Percentiles rank a stretch among this genome's conserved stretches.
These are phyloP conservation scores for Paraconiothyrium sp. DNA, from an alignment of 2,329 filamentous ascomycete genomes.

Conservation along the genomic window DNA sequence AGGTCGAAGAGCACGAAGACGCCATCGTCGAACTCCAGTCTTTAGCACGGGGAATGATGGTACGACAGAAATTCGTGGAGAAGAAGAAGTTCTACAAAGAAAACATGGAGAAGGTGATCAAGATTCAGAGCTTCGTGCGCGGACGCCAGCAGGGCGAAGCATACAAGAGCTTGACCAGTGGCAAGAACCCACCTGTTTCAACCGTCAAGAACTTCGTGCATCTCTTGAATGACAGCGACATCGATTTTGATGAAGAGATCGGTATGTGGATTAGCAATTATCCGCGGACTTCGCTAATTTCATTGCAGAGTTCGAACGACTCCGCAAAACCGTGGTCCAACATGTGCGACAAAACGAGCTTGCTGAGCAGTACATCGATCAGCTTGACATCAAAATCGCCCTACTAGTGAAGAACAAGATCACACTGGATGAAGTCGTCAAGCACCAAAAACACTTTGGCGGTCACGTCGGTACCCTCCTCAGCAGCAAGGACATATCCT, in stretches of 20 bases:
- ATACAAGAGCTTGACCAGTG: constrained; percentile 95
- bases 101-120: constrained; percentile 99
- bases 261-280: constrained; percentile 41
- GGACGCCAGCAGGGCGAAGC: constrained; percentile 96
- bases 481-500: constrained; percentile 87
- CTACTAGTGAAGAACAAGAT: constrained; percentile 99
- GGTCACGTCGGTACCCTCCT: constrained; percentile 86
- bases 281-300: constrained; percentile 27
- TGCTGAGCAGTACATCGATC: constrained; percentile 96
- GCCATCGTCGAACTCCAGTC: constrained; percentile 78
- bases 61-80: constrained; percentile 79
- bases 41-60: constrained; percentile 74
- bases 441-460: constrained; percentile 95
- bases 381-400: constrained; percentile 98
- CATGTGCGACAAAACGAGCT: constrained; percentile 97
- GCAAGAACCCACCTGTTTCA: constrained; percentile 95
- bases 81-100: constrained; percentile 90
- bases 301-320: constrained; percentile 80
- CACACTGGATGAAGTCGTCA: constrained; percentile 95
- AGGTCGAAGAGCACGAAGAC: constrained; percentile 86
- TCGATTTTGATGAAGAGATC: constrained; percentile 98
- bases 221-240: constrained; percentile 95
- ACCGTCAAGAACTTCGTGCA: constrained; percentile 99
- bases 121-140: constrained; percentile 95
- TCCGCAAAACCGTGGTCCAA: constrained; percentile 95